Base-by-base conservation (phyloP, 768 basidiomycete species). In the Grammothele lineata region DNA sequence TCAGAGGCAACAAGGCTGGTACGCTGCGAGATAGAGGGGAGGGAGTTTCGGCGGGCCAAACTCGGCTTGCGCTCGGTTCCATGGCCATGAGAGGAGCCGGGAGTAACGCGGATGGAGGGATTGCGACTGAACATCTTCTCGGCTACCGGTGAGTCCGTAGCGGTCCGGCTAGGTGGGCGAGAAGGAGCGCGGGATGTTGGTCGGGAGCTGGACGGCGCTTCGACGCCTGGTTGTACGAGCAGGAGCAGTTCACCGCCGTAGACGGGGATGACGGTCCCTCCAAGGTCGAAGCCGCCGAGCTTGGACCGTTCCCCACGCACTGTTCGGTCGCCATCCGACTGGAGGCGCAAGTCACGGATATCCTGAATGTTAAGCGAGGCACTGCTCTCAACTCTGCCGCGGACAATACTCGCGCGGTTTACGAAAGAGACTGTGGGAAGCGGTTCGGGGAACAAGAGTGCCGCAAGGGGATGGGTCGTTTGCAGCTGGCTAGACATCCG, bases 71-170 rank as follows among this genome's bases (percentile, higher is more conserved):
- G 77, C 35, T 90, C 86, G 34, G 89, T 56, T 0, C 78, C 77
- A 23, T 85, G 78, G 0, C 81, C 80, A 0, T 49, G 47, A 1
- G 55, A 55, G 14, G 81, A 74, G 23, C 79, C 76, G 0, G 88
- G 80, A 51, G 83, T 87, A 38, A 90, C 85, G 17, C 89, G 81
- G 43, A 91, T 87, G 3, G 86, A 88, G 2, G 88, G 86, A 8
- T 76, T 73, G 10, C 88, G 76, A 14, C 70, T 66, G 10, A 85
- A 57, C 4, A 69, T 40, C 56, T 73, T 78, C 12, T 77, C 63
- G 8, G 43, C 51, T 12, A 36, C 57, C 18, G 68, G 58, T 30
- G 62, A 56, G 45, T 81, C 75, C 14, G 26, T 17, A 18, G 73
- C 64, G 37, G 78, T 69, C 3, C 83, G 78, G 56, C 87, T 85